Percentiles rank a stretch among this genome's conserved stretches.
phyloP scores from a whole-genome alignment of 2,329 filamentous ascomycete genomes.

The Lasiodiplodia theobromae region DNA sequence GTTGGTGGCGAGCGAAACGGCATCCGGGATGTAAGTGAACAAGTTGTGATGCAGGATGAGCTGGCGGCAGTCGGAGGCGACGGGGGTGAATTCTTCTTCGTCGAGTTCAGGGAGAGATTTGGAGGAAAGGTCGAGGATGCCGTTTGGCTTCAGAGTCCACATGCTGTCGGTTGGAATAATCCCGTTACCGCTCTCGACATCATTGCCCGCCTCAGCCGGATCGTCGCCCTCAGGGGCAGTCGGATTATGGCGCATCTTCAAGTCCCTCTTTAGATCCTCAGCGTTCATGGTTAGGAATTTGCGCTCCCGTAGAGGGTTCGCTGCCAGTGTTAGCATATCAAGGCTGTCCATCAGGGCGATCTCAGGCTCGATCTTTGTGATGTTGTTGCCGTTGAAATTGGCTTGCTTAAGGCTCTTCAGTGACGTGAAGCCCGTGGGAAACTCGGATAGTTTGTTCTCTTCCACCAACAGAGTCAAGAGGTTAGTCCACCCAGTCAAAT shows the following conservation, averaged over 20 bases:
- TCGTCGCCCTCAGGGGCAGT: constrained; percentile 12
- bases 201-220: constrained; percentile 14
- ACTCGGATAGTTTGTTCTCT: constrained; percentile 77
- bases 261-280: constrained; percentile 78
- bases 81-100: constrained; percentile 45
- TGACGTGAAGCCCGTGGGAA: constrained; percentile 78
- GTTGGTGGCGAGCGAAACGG: constrained; percentile 73
- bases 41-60: constrained; percentile 80
- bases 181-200: constrained; percentile 3
- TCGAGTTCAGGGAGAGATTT: constrained; percentile 50
- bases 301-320: constrained; percentile 90
- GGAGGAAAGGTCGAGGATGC: constrained; percentile 52
- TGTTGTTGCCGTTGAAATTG: constrained; percentile 86
- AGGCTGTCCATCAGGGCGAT: constrained; percentile 82
- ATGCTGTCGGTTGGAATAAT: constrained; percentile 11
- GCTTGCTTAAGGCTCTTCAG: constrained; percentile 75
- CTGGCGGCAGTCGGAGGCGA: constrained; percentile 57
- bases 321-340: constrained; percentile 76
- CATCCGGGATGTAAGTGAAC: constrained; percentile 71
- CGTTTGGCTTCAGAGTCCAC: constrained; percentile 45
- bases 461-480: constrained; percentile 78
- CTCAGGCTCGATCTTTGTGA: constrained; percentile 76
- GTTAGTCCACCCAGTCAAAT: constrained; percentile 75
- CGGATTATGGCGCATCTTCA: constrained; percentile 72
- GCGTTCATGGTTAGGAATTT: constrained; percentile 83